Evolutionary conservation across 257 asterid species (phyloP), one percentile per base, ranked within the genome.

Genomic region (Lithospermum erythrorhizon): DNA sequence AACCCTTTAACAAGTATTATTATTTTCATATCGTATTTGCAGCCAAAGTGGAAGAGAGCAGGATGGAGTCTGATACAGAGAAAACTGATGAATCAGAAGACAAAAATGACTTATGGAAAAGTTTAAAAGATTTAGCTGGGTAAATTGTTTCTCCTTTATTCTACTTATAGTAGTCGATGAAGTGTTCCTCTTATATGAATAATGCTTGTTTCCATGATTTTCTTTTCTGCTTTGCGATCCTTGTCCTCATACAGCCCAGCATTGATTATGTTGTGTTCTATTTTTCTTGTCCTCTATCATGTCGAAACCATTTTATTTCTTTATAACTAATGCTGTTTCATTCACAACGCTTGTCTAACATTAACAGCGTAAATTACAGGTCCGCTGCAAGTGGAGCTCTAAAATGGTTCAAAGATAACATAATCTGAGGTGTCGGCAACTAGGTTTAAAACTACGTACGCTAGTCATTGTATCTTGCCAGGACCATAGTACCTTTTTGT

Each of bases 61-160:
- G 78, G 80, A 59, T 54, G 22, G 73, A 54, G 71, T 63, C 87
- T 52, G 57, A 52, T 23, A 49, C 67, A 5, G 87, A 76, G 68
- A 72, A 69, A 20, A 66, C 63, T 29, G 87, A 79, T 49, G 79
- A 76, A 55, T 58, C 91, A 2, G 86, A 82, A 75, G 89, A 81
- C 57, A 70, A 75, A 70, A 73, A 67, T 53, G 86, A 84, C 72
- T 27, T 83, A 16, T 82, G 84, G 98, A 86, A 86, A 81, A 67
- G 78, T 69, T 65, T 93, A 70, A 78, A 81, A 74, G 88, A 83
- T 78, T 72, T 93, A 21, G 97, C 91, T 3, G 95, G 98, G 98
- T 93, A 89, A 67, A 56, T 55, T 47, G 62, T 65, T 62, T 63
- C 52, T 53, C 60, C 59, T 41, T 35, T 53, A 55, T 53, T 45